Conservation (phyloP, 305 asterid genomes). For the Fraxinus angustifolia region DNA sequence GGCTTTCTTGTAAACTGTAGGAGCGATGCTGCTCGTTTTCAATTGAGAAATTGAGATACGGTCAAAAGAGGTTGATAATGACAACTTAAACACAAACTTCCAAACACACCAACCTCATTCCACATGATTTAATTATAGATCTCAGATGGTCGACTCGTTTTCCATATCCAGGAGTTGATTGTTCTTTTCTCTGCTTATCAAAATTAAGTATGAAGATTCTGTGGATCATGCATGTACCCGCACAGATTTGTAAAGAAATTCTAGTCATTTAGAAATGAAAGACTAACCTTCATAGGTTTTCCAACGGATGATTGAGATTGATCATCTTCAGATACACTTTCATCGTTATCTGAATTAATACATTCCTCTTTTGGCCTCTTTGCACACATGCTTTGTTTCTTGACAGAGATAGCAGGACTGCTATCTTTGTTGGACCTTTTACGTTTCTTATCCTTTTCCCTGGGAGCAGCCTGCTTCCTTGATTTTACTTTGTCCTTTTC, state of each 20-base stretch:
- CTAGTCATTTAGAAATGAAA: constrained; percentile 2
- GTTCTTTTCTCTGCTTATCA: constrained; percentile 58
- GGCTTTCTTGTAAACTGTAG: constrained; percentile 75
- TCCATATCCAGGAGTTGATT: constrained; percentile 59
- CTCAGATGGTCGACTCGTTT: constrained; percentile 75
- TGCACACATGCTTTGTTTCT: constrained; percentile 48
- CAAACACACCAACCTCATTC: constrained; percentile 68
- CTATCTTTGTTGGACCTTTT: constrained; percentile 46
- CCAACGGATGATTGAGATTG: constrained; percentile 47
- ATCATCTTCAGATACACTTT: constrained; percentile 57
- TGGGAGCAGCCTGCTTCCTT: constrained; percentile 42
- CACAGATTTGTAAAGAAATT: neutral
- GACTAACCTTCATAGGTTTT: constrained; percentile 50
- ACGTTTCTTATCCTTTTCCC: constrained; percentile 47
- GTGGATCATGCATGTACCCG: neutral
- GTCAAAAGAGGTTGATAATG: constrained; percentile 17
- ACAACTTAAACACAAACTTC: constrained; percentile 12
- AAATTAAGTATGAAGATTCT: constrained; percentile 17
- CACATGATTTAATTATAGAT: constrained; percentile 88
- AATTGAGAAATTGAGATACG: constrained; percentile 26
- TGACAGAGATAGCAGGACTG: constrained; percentile 35
- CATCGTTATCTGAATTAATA: constrained; percentile 42
- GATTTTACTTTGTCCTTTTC: constrained; percentile 37
- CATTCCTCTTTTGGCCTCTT: constrained; percentile 47
- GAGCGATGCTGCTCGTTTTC: constrained; percentile 59